Evolutionary conservation across 768 basidiomycete species (phyloP).

Genomic region (Kondoa malvinella): DNA sequence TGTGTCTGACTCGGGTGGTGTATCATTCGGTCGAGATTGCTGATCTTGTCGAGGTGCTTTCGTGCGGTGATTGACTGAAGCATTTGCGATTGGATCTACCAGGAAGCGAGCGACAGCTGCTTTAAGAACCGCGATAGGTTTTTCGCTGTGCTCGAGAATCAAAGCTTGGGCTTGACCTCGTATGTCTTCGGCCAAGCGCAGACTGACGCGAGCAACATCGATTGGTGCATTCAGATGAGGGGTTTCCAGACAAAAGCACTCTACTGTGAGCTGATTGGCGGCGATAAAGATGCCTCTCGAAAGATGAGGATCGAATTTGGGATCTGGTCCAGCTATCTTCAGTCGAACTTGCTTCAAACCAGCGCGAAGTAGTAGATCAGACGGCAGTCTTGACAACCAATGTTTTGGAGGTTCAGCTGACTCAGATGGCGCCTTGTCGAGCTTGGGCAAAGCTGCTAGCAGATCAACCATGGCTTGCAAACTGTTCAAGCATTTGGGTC

Average conservation of each 20-base stretch:
- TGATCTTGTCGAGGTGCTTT: conserved; percentile 5
- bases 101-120: conserved; percentile 5
- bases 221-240: conserved; percentile 11
- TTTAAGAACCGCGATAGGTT: conserved; percentile 16
- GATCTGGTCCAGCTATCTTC: conserved; percentile 59
- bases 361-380: conserved; percentile 43
- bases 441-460: too few species aligned
- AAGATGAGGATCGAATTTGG: conserved; percentile 52
- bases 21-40: too few species aligned
- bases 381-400: conserved; percentile 34
- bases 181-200: conserved; percentile 30
- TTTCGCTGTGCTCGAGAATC: conserved; percentile 9
- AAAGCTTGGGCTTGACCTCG: conserved; percentile 30
- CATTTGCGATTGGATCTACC: conserved; percentile 25
- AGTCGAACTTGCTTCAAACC: conserved; percentile 48
- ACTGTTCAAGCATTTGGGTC: conserved; percentile 42
- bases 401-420: too few species aligned
- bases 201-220: conserved; percentile 22
- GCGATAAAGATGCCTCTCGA: conserved; percentile 52
- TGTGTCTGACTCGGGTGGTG: conserved; percentile 4
- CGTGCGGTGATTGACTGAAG: not conserved
- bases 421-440: too few species aligned
- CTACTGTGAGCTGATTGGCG: conserved; percentile 42
- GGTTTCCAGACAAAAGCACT: conserved; percentile 37
- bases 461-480: conserved; percentile 39